Percentiles rank a stretch among this genome's conserved stretches.
phyloP scores from a whole-genome alignment of 176 grass and related monocot species.

The Phragmites australis region DNA sequence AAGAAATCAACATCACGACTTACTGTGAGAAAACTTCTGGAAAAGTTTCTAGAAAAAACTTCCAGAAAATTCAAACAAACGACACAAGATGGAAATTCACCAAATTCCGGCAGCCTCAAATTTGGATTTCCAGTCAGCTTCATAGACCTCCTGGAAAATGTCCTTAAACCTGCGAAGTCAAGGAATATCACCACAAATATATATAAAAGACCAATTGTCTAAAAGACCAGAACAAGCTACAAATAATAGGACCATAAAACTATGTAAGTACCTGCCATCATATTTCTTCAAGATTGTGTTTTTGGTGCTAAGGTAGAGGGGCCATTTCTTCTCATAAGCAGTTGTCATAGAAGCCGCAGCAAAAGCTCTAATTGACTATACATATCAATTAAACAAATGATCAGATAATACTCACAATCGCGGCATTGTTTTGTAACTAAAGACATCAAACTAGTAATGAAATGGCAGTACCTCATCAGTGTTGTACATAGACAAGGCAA shows the following conservation, averaged over 20 bases:
- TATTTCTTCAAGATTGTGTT: constrained; percentile 99
- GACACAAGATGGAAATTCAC: constrained; percentile 39
- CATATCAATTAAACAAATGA: constrained; percentile 14
- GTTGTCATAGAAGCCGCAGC: constrained; percentile 88
- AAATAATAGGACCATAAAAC: constrained; percentile 8
- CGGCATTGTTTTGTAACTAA: constrained; percentile 14
- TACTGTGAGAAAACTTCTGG: background rate
- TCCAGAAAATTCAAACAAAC: constrained; percentile 1
- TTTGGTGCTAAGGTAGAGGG: constrained; percentile 96
- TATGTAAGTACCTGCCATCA: constrained; percentile 75
- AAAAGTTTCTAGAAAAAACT: no score
- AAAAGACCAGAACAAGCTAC: background rate
- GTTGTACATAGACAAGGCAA: constrained; percentile 96
- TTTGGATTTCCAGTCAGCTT: constrained; percentile 89
- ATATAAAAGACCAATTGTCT: background rate
- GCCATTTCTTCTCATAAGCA: constrained; percentile 95
- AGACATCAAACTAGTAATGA: background rate
- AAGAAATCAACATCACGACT: constrained; percentile 28
- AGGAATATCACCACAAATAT: constrained; percentile 2
- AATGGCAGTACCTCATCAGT: constrained; percentile 73
- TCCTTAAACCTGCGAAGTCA: constrained; percentile 79
- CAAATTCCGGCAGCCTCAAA: constrained; percentile 89
- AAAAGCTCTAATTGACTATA: constrained; percentile 84
- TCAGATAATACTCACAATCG: constrained; percentile 8
- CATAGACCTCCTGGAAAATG: constrained; percentile 99